These are phyloP conservation scores for Ustilaginoidea virens DNA, from an alignment of 2,329 filamentous ascomycete species.

Conservation along the genomic window DNA sequence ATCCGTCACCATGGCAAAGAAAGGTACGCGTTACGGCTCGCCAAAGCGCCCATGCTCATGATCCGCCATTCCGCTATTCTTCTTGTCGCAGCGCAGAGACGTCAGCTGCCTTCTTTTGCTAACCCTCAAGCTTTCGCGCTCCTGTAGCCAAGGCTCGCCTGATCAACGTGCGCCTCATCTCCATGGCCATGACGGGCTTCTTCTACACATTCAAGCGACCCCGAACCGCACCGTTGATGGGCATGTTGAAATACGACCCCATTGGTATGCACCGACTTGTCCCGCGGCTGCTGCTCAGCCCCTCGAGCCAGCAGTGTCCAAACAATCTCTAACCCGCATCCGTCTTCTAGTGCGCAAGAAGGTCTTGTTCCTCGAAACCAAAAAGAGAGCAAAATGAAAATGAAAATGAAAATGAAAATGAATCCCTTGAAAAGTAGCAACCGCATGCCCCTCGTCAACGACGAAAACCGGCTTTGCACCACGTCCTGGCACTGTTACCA, in stretches of 20 bases:
- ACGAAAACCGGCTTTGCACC: too few relatives aligned
- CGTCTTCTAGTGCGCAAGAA: constrained; percentile 65
- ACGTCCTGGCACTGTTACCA: too few relatives aligned
- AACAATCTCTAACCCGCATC: too few relatives aligned
- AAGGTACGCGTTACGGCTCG: too few relatives aligned
- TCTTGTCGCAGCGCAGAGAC: too few relatives aligned
- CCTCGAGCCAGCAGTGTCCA: too few relatives aligned
- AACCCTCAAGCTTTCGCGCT: neutral
- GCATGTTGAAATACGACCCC: constrained; percentile 98
- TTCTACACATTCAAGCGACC: constrained; percentile 85
- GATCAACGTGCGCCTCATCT: constrained; percentile 83
- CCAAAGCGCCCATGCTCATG: neutral
- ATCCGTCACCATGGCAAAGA: neutral
- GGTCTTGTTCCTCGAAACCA: constrained; percentile 89
- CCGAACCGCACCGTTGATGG: constrained; percentile 66
- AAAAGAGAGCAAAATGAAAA: constrained; percentile 57
- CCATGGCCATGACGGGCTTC: constrained; percentile 98
- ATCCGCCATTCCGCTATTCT: neutral
- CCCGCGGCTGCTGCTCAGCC: too few relatives aligned
- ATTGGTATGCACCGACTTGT: constrained; percentile 59
- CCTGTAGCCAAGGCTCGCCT: constrained; percentile 82
- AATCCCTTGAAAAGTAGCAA: too few relatives aligned
- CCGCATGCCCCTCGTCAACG: too few relatives aligned
- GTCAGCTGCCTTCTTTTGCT: too few relatives aligned
- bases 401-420: too few relatives aligned